Base-by-base conservation (phyloP, 139 green algal genomes). In the Chlorella ohadii region DNA sequence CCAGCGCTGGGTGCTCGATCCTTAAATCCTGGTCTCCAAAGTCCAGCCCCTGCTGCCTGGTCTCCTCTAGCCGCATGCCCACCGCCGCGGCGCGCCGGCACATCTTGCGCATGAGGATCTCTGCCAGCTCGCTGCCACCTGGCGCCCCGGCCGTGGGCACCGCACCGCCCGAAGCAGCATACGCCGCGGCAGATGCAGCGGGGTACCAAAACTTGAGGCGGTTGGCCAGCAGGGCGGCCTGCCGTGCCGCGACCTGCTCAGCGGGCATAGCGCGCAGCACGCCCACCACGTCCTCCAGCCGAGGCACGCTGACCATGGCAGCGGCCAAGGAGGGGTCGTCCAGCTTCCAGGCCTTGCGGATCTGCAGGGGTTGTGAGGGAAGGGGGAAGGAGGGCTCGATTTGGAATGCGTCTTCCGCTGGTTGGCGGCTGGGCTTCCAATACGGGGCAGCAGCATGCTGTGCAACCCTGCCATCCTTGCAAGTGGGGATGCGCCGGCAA, bases 191-290 rank as follows among this genome's bases (percentile, higher is more conserved):
- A 20, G 51, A 27, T 15, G 56, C 68, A 25, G 82, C 28, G 11
- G 82, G 82, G 72, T 90, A 90, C 41, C 76, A 90, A 31, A 90
- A 87, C 76, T 90, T 90, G 38, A 74, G 73, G 31, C 75, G 36
- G 63, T 90, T 39, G 15, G 31, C 39, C n/a, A 78, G 25, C 31
- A 87, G 47, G 15, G 51, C 66, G 33, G 47, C 38, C 56, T 85
- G 84, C n/a, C 81, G 82, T 9, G 28, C 55, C 22, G 39, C 38
- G 38, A 87, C 75, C 36, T 61, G 61, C 55, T 73, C 74, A 4
- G 57, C 25, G 19, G 86, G 55, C 65, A 87, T 38, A 23, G 39
- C 33, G 39, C 82, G 65, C 76, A 90, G 82, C 22, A 84, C 81
- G 31, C 39, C 39, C n/a, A 90, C 25, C 55, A 68, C 76, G 34